A percentile compares a stretch with the other conserved stretches of the same genome.
Conservation (phyloP, 257 asterid species). For the Nicotiana paniculata region DNA sequence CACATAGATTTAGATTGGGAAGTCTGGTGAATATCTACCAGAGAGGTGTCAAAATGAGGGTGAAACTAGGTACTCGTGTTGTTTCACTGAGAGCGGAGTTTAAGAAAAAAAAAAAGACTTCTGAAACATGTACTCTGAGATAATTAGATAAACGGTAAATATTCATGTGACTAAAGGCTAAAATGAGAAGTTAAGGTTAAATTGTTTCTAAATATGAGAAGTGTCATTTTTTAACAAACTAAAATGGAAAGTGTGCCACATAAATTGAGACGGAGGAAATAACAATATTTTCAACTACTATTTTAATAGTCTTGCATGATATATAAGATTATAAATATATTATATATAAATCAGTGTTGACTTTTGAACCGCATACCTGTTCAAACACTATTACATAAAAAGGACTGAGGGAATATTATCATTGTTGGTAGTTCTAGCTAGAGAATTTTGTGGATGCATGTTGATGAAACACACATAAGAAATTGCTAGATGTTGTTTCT, state of each 20-base stretch:
- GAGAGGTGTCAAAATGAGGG: conserved; percentile 25
- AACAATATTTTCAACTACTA: background rate
- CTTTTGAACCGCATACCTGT: background rate
- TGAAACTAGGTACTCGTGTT: conserved; percentile 43
- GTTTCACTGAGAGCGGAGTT: background rate
- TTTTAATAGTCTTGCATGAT: background rate
- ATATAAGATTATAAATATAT: background rate
- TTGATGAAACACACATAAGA: background rate
- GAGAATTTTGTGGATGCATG: background rate
- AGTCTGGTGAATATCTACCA: no score
- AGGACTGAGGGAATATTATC: background rate
- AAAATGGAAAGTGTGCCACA: no score
- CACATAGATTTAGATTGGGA: no score
- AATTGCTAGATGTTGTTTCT: background rate
- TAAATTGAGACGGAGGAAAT: no score
- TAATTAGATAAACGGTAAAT: no score
- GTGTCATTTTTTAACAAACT: no score
- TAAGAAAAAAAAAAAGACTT: no score
- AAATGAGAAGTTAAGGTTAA: no score
- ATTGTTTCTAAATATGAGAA: no score
- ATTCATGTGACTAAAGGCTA: no score
- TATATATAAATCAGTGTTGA: background rate
- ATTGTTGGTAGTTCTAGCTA: background rate
- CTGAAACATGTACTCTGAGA: no score
- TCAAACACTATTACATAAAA: background rate